Base-by-base conservation (phyloP, 352 stramenopile genomes). In the Phytopythium sindhum region DNA sequence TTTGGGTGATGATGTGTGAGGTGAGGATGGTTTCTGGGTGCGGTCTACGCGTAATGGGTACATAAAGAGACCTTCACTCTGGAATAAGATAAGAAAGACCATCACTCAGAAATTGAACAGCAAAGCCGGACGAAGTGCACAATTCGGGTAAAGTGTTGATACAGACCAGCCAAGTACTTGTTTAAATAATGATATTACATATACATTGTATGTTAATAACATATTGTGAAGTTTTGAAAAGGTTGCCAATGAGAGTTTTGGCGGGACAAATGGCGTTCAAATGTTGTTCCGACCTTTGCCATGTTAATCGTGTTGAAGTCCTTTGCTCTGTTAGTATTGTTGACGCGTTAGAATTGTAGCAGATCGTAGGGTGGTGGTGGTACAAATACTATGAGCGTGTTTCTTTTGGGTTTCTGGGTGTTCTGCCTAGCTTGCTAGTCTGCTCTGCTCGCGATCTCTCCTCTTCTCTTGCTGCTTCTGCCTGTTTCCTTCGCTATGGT, bases 401-500 rank as follows among this genome's bases (percentile, higher is more conserved):
- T 33, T 44, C 51, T 37, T 26, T 37, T 58, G 29, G 53, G 21
- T 33, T 59, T 51, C 31, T 57, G 57, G 64, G 21, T 68, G 23
- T 57, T 57, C 54, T 67, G 45, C 45, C n/a, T 52, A n/a, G 11
- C n/a, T 21, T 1, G 45, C 45, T 7, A 5, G 14, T 45, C 17
- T 12, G 41, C 10, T 60, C 39, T 28, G 35, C 35, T 23, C 39
- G 11, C 19, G 12, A 14, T n/a, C 42, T 26, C 19, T 23, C 15
- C 15, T 63, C 48, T 31, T 55, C 39, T 53, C 21, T 57, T 57
- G 29, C 15, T 54, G 50, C 31, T 62, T 14, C 39, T 45, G 39
- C 39, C 39, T 45, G n/a, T 57, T 52, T 51, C 63, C 64, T 70
- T 47, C 47, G 57, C 64, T 74, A 71, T 84, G 70, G 71, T 84